Percentiles rank a stretch among this genome's conserved stretches.
These are phyloP conservation scores for Penicillium ochrochloron DNA, from an alignment of 495 filamentous ascomycete genomes.

Conservation along the genomic window DNA sequence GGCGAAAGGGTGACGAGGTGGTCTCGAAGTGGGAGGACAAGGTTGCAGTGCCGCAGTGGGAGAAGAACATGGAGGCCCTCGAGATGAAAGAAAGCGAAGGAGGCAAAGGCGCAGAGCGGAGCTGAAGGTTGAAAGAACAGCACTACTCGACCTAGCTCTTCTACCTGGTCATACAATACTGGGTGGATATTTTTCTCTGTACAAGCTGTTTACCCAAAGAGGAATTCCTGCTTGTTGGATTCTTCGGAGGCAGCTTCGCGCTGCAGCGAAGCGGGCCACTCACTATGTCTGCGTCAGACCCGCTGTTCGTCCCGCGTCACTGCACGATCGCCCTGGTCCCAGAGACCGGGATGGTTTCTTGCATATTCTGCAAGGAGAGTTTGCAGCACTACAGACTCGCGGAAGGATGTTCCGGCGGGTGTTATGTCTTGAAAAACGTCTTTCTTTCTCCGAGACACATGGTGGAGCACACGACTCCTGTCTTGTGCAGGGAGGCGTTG, in stretches of 20 bases:
- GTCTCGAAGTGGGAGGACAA: constrained; percentile 57
- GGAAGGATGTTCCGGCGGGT: constrained; percentile 27
- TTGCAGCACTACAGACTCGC: constrained; percentile 11
- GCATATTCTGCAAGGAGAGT: constrained; percentile 31
- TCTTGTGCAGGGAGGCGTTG: constrained; percentile 14
- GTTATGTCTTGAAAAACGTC: constrained; percentile 13
- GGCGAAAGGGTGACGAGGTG: constrained; percentile 40
- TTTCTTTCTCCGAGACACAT: constrained; percentile 24
- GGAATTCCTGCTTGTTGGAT: neutral
- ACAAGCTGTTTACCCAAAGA: constrained; percentile 1
- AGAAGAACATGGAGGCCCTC: constrained; percentile 50
- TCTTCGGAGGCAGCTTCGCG: constrained; percentile 12
- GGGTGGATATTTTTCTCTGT: neutral
- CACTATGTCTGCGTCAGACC: constrained; percentile 13
- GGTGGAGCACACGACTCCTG: constrained; percentile 10
- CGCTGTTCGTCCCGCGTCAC: constrained; percentile 20
- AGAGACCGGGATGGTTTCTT: constrained; percentile 13
- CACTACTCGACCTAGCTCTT: neutral
- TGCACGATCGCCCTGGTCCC: constrained; percentile 26
- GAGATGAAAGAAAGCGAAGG: constrained; percentile 39
- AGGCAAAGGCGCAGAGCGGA: constrained; percentile 23
- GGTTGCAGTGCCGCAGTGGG: constrained; percentile 48
- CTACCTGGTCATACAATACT: neutral
- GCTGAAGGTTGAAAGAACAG: constrained; percentile 17
- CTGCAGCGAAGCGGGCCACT: constrained; percentile 15